phyloP scores from a whole-genome alignment of 225 moss, liverwort and hornwort species.

The Lunularia cruciata region DNA sequence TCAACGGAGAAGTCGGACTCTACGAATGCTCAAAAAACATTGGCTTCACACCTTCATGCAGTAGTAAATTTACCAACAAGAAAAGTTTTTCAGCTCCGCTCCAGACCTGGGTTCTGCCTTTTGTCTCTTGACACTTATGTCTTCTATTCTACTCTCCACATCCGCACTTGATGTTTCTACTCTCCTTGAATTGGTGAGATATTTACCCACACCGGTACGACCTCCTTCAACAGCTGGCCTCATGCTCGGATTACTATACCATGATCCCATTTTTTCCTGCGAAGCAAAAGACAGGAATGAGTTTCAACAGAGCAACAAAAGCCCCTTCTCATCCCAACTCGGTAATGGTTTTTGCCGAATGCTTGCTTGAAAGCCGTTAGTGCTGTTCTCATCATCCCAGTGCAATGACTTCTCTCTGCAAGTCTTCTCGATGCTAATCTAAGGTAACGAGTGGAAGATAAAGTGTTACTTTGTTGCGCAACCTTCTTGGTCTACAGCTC shows the following conservation, averaged over 20 bases:
- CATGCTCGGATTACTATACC: conserved; percentile 49
- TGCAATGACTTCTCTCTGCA: no score
- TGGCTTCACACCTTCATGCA: not conserved
- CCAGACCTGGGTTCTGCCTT: conserved; percentile 23
- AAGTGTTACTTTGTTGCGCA: no score
- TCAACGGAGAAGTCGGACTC: no score
- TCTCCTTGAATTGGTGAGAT: conserved; percentile 23
- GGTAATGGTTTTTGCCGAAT: no score
- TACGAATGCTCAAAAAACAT: no score
- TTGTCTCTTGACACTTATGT: conserved; percentile 30
- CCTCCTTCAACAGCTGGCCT: conserved; percentile 32
- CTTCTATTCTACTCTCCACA: conserved; percentile 12
- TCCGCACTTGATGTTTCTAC: conserved; percentile 11
- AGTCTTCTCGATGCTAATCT: no score
- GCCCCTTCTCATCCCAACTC: no score
- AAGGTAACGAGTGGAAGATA: no score
- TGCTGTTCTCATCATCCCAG: no score
- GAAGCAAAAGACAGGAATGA: not conserved
- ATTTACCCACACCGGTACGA: conserved; percentile 43
- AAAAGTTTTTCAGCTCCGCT: conserved; percentile 37
- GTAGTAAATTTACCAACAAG: conserved; percentile 31
- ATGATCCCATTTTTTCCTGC: conserved; percentile 45
- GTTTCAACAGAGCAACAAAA: no score
- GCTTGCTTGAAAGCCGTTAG: no score
- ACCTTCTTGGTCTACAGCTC: no score